Base-by-base conservation (phyloP, 1,139 yeast species). In the Sugiyamaella pinicola region DNA sequence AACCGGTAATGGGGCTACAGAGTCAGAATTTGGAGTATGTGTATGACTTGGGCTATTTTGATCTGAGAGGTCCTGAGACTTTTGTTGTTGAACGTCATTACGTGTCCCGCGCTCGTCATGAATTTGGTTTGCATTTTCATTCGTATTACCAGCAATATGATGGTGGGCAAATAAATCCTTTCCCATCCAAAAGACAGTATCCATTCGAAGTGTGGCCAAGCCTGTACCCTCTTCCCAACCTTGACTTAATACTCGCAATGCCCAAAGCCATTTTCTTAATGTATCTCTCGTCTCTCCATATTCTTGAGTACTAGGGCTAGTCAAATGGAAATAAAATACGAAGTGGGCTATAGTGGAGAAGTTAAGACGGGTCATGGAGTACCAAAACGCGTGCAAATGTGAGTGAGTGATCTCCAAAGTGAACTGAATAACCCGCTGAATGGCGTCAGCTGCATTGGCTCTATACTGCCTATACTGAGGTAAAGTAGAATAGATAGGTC, bases 171-270 rank as follows among this genome's bases (percentile, higher is more conserved):
- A 61, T 33, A 63, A 50, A 7, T 56, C 58, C 18, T 57, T 59
- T 26, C 70, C 71, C 59, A 62, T 61, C 60, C 68, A 64, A 42
- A 69, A 68, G 5, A 70, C 64, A 2, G 70, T 59, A 44, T 69
- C 73, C 62, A 70, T 65, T 9, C 72, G 58, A 48, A 68, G 60
- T 0, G 65, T 64, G 0, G 73, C 73, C 18, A 70, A 56, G 7
- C 73, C 72, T 7, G 72, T 64, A 18, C 74, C 74, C 50, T 70
- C 73, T 41, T 67, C 72, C 74, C 69, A 66, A 12, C 67, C 66
- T 50, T 64, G 65, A 31, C 63, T 54, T 35, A 66, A 54, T 18
- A 61, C 65, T 43, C 66, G 59, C 34, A 65, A 42, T 3, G 66
- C 64, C 56, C 61, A 61, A 28, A 68, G 61, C 73, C 74, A 70